A percentile compares a stretch with the other conserved stretches of the same genome.
phyloP scores from a whole-genome alignment of 75 land plant genomes.

The Cryptomeria japonica region DNA sequence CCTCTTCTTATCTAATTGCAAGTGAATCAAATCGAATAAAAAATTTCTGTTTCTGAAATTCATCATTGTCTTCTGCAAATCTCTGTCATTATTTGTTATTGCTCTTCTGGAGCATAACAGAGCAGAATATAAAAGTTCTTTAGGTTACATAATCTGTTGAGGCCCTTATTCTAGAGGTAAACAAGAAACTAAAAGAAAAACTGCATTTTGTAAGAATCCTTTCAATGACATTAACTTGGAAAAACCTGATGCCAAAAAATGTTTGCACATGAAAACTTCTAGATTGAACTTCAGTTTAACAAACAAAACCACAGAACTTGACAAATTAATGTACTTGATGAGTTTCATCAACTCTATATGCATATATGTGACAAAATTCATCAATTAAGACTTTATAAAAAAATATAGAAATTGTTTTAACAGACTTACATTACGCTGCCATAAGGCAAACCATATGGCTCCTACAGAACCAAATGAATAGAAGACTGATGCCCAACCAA shows the following conservation, averaged over 20 bases:
- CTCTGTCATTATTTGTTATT: background rate
- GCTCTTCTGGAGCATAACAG: background rate
- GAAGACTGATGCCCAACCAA: constrained; percentile 93
- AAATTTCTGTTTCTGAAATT: background rate
- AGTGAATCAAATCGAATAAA: background rate
- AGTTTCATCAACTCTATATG: background rate
- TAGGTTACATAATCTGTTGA: background rate
- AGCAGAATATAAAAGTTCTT: background rate
- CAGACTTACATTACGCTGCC: constrained; percentile 68
- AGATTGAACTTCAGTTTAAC: background rate
- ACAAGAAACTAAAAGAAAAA: background rate
- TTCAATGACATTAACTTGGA: background rate
- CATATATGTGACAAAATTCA: background rate
- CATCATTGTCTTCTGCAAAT: background rate
- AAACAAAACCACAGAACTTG: background rate
- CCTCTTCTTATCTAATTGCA: background rate
- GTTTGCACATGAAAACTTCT: background rate
- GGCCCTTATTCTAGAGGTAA: background rate
- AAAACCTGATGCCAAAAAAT: background rate
- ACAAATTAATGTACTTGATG: background rate
- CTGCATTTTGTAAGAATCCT: background rate
- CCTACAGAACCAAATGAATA: constrained; percentile 94
- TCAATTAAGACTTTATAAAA: background rate
- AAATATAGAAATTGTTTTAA: background rate
- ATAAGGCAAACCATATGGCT: constrained; percentile 74